A percentile compares a stretch with the other conserved stretches of the same genome.
Conservation (phyloP, 495 filamentous ascomycete species). For the Penicillium desertorum region DNA sequence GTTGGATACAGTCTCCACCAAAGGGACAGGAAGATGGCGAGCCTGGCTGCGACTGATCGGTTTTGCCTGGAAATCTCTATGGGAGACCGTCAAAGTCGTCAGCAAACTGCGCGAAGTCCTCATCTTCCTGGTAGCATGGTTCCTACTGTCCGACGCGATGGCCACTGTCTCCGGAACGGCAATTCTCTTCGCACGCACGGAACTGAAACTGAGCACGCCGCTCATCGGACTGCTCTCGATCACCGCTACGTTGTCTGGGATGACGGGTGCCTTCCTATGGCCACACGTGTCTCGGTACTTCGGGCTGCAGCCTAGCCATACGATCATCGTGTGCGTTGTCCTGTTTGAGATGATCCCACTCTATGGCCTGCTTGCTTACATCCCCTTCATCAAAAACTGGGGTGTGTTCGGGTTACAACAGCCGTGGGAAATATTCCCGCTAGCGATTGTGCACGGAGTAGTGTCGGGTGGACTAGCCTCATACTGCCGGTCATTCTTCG, state of each 20-base stretch:
- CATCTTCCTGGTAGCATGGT: constrained; percentile 84
- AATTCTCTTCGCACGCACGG: constrained; percentile 88
- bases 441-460: constrained; percentile 80
- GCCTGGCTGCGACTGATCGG: constrained; percentile 55
- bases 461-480: constrained; percentile 80
- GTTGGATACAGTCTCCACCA: constrained; percentile 37
- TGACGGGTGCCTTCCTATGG: constrained; percentile 84
- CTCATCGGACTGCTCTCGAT: constrained; percentile 79
- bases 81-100: constrained; percentile 72
- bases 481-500: constrained; percentile 84
- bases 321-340: constrained; percentile 76
- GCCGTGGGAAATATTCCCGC: constrained; percentile 88
- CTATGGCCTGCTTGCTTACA: constrained; percentile 81
- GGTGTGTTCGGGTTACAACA: constrained; percentile 79
- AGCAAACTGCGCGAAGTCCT: constrained; percentile 72
- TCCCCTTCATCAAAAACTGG: constrained; percentile 68
- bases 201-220: constrained; percentile 74
- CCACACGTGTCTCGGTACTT: constrained; percentile 63
- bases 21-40: constrained; percentile 28
- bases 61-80: constrained; percentile 80
- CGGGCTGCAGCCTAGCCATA: constrained; percentile 67
- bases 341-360: constrained; percentile 85
- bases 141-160: constrained; percentile 82
- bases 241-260: constrained; percentile 72
- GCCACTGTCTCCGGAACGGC: constrained; percentile 88